phyloP scores from a whole-genome alignment of 805 yeast species.

The Yamadazyma philogaea region DNA sequence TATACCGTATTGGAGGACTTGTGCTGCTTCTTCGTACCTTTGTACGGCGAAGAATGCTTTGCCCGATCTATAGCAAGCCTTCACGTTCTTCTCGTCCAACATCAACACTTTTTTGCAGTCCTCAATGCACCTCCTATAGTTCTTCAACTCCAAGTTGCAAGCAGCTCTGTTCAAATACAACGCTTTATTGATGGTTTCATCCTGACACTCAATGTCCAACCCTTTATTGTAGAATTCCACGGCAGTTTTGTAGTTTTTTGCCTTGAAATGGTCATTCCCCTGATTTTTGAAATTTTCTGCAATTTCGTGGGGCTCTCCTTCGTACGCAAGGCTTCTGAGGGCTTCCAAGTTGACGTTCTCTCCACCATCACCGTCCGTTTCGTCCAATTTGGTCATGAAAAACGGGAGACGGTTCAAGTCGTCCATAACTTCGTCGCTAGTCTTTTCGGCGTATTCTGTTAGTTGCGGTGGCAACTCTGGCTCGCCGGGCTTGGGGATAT shows the following conservation, averaged over 20 bases:
- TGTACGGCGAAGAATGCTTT: slow-evolving; percentile 72
- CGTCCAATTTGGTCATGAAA: slow-evolving; percentile 87
- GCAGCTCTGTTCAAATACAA: slow-evolving; percentile 84
- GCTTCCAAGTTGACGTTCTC: slow-evolving; percentile 80
- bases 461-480: slow-evolving; percentile 83
- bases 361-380: slow-evolving; percentile 72
- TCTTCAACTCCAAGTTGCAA: slow-evolving; percentile 79
- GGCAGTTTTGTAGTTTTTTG: slow-evolving; percentile 72
- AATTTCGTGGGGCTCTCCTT: slow-evolving; percentile 91
- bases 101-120: slow-evolving; percentile 75
- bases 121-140: slow-evolving; percentile 80
- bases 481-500: slow-evolving; percentile 51
- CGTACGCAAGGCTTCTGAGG: slow-evolving; percentile 84
- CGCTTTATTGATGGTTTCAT: slow-evolving; percentile 52
- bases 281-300: slow-evolving; percentile 88
- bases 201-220: slow-evolving; percentile 64
- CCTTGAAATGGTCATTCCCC: slow-evolving; percentile 83
- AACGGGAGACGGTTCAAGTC: slow-evolving; percentile 86
- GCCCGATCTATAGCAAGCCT: slow-evolving; percentile 84
- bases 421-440: slow-evolving; percentile 70
- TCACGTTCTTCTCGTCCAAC: slow-evolving; percentile 65
- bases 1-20: slow-evolving; percentile 63
- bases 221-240: slow-evolving; percentile 78
- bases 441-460: slow-evolving; percentile 56
- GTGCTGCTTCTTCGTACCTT: slow-evolving; percentile 67